Base-by-base conservation (phyloP, 495 filamentous ascomycete species). In the Chaetomidium leptoderma region DNA sequence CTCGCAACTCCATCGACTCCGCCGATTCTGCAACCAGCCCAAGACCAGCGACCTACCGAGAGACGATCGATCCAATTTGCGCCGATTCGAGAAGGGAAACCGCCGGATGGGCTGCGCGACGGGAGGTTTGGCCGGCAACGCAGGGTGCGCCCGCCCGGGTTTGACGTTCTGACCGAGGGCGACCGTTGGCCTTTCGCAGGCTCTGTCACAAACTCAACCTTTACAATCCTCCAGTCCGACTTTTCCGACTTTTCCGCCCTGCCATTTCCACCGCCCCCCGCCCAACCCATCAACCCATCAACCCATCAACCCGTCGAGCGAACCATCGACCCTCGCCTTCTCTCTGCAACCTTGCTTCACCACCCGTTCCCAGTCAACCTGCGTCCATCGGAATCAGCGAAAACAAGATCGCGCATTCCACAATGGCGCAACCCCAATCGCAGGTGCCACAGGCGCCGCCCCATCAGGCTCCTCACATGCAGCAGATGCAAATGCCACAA, bases 341-440 rank as follows among this genome's bases (percentile, higher is more conserved):
- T 21, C 35, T 26, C 13, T n/a, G 5, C 17, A 21, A 26, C 46
- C 2, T 42, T 53, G 47, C 14, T 29, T n/a, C 47, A 6, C 14
- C 21, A 16, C n/a, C n/a, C n/a, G n/a, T n/a, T n/a, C n/a, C n/a
- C n/a, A n/a, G n/a, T 46, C 40, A 40, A 46, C 17, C 30, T 21
- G 37, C 26, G 29, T 14, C 16, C 33, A 14, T 27, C 5, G 37
- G n/a, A 26, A 36, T n/a, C 53, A 19, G 17, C 32, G 44, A 45
- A 37, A 35, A 23, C 42, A 9, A n/a, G 17, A 30, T 23, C 32
- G 32, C 45, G 13, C 43, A 27, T 33, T 33, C 10, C 50, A 75
- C 50, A 67, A 89, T 88, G 86, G 83, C 84, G 64, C 85, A 88
- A 76, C 82, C 82, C 57, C 81, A 83, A 51, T 78, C 77, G 21